Evolutionary conservation across 2,329 filamentous ascomycete genomes (phyloP).

Genomic region (Scytalidium sp.): DNA sequence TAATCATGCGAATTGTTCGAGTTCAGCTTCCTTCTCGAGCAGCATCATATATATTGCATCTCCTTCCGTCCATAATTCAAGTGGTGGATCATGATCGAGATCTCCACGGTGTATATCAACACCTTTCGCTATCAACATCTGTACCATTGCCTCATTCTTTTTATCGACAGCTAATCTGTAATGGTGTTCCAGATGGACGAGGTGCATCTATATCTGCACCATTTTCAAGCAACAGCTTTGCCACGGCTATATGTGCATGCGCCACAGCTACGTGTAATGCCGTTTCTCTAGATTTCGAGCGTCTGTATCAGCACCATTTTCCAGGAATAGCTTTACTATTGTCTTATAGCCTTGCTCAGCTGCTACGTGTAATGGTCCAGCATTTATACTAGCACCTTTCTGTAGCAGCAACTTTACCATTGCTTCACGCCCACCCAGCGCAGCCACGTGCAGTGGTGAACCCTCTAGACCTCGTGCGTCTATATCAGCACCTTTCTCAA

Average conservation of each 20-base stretch:
- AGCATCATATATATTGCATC: too few relatives aligned
- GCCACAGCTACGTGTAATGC: slow-evolving; percentile 6
- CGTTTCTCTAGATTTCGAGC: slow-evolving; percentile 13
- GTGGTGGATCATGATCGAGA: too few relatives aligned
- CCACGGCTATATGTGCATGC: slow-evolving; percentile 7
- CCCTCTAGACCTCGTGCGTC: slow-evolving; percentile 1
- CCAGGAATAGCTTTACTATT: too few relatives aligned
- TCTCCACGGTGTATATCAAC: too few relatives aligned
- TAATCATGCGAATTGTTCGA: too few relatives aligned
- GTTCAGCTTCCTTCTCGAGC: too few relatives aligned
- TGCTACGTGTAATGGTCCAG: slow-evolving; percentile 7
- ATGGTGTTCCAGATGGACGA: slow-evolving; percentile 9
- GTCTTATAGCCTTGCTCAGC: slow-evolving; percentile 7
- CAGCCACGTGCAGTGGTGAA: slow-evolving; percentile 9
- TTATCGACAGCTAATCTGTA: slow-evolving; percentile 15
- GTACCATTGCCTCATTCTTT: slow-evolving; percentile 3
- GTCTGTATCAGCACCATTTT: too few relatives aligned
- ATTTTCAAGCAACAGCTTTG: slow-evolving; percentile 8
- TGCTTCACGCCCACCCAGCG: slow-evolving; percentile 3
- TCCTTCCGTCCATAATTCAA: too few relatives aligned
- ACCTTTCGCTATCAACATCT: slow-evolving; percentile 10
- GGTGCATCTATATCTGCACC: neutral
- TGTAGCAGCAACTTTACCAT: slow-evolving; percentile 8
- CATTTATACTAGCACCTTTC: slow-evolving; percentile 10
- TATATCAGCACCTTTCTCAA: slow-evolving; percentile 10